Evolutionary conservation across 2,329 filamentous ascomycete species (phyloP), one percentile per base, ranked within the genome.

Genomic region (Ceratocystiopsis minuta): DNA sequence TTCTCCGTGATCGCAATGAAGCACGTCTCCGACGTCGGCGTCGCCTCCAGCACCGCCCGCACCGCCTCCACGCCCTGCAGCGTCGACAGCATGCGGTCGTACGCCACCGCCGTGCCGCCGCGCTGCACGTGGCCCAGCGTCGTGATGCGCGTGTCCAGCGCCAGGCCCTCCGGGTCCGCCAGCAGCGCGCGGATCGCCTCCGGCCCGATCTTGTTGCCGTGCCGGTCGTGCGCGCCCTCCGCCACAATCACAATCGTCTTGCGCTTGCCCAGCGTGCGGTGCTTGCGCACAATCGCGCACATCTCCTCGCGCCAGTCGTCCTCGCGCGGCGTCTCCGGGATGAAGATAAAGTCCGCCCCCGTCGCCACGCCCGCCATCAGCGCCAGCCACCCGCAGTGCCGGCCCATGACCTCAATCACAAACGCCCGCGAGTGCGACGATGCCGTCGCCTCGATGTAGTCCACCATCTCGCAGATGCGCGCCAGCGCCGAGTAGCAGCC

Each of bases 161-260:
- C 77, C 6, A 95, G 73, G 12, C 81, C 77, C 16, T 48, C 65
- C 54, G 75, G 75, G 54, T 79, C 72, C 34, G 85, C 79, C n/a
- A 98, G 73, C 40, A 96, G 75, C 51, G 88, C 74, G 59, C 90
- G 94, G 59, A 98, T 82, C 61, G 80, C 79, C 16, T 68, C 64
- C 11, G 85, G 77, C 0, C 75, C 75, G 53, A 98, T 93, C 60
- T 84, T 88, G 56, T 80, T 81, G 45, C 94, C 75, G 41, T 88
- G 64, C 49, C 72, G 71, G 61, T 95, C 87, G 50, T 87, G 80
- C 38, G 90, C 90, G 50, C 90, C 90, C 62, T 98, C 90, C 41
- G 90, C 90, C 41, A 98, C 81, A 53, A 98, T 94, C 53, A 98
- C 88, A 53, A 96, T 96, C 1, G 90, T 96, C 67, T 94, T 92